These are phyloP conservation scores for Conticribra weissflogii DNA, from an alignment of 108 stramenopile species.

Conservation along the genomic window DNA sequence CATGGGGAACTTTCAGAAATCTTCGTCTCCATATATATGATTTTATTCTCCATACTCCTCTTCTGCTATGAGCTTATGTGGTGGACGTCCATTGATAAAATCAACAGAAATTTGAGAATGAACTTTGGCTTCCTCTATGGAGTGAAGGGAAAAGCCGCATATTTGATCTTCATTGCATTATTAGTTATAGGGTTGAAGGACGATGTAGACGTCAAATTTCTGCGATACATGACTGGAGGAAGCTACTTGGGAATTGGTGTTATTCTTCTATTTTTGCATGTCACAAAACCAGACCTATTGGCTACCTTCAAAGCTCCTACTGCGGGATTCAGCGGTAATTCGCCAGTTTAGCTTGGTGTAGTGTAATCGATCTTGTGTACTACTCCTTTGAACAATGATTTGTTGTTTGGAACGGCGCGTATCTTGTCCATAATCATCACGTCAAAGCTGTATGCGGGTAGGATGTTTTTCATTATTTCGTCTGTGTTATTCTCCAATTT, in stretches of 20 bases:
- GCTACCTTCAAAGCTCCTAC: slow-evolving; percentile 66
- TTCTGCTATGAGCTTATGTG: slow-evolving; percentile 86
- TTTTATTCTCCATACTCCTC: slow-evolving; percentile 75
- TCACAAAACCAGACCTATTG: slow-evolving; percentile 60
- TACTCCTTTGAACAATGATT: too few species aligned
- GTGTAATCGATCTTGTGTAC: too few species aligned
- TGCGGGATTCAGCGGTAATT: slow-evolving; percentile 62
- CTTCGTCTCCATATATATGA: slow-evolving; percentile 86
- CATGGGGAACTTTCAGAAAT: slow-evolving; percentile 59
- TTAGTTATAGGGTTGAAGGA: slow-evolving; percentile 71
- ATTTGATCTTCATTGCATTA: slow-evolving; percentile 88
- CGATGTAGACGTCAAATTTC: slow-evolving; percentile 49
- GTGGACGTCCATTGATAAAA: slow-evolving; percentile 67
- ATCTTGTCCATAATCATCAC: too few species aligned
- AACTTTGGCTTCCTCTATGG: slow-evolving; percentile 93
- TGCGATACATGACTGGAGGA: slow-evolving; percentile 65
- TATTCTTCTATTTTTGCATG: slow-evolving; percentile 62
- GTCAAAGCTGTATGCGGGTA: too few species aligned
- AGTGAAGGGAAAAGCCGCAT: slow-evolving; percentile 77
- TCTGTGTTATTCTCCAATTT: too few species aligned
- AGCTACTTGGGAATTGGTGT: slow-evolving; percentile 64
- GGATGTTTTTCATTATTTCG: too few species aligned
- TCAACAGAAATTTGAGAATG: slow-evolving; percentile 75
- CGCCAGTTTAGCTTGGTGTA: too few species aligned
- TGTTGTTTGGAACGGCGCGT: too few species aligned